Conservation (phyloP, 768 basidiomycete species). For the Leccinum aurantiacum region DNA sequence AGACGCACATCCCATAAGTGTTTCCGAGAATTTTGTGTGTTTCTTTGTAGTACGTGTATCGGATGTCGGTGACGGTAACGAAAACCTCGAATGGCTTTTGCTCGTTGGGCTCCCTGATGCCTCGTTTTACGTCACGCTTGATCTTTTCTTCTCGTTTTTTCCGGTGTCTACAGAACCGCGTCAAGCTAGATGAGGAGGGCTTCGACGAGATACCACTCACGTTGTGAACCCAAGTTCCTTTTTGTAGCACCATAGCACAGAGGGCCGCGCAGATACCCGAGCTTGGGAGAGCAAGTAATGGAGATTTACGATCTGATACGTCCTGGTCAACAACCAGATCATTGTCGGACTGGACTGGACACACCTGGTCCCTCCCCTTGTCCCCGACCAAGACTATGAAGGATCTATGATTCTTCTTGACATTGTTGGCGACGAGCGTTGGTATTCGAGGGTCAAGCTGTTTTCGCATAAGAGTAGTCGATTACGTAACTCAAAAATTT, state of each 20-base stretch:
- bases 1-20: constrained; percentile 94
- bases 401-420: constrained; percentile 87
- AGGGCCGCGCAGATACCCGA: constrained; percentile 82
- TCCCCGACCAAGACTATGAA: constrained; percentile 98
- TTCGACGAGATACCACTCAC: constrained; percentile 40
- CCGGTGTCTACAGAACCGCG: constrained; percentile 61
- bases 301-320: constrained; percentile 79
- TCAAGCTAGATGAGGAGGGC: neutral
- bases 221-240: constrained; percentile 96
- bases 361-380: constrained; percentile 85
- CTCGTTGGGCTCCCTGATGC: constrained; percentile 90
- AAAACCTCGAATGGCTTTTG: constrained; percentile 98
- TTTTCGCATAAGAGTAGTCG: constrained; percentile 60
- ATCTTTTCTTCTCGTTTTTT: constrained; percentile 98
- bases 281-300: constrained; percentile 95
- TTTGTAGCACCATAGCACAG: constrained; percentile 98
- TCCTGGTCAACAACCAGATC: neutral
- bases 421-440: constrained; percentile 89
- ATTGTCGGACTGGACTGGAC: constrained; percentile 16
- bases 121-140: constrained; percentile 93
- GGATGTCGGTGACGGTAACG: constrained; percentile 96
- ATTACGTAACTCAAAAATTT: neutral
- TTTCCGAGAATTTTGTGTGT: constrained; percentile 96
- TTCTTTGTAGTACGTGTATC: constrained; percentile 99
- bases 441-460: constrained; percentile 93